phyloP scores from a whole-genome alignment of 306 rosid species.

The Rosa persica region DNA sequence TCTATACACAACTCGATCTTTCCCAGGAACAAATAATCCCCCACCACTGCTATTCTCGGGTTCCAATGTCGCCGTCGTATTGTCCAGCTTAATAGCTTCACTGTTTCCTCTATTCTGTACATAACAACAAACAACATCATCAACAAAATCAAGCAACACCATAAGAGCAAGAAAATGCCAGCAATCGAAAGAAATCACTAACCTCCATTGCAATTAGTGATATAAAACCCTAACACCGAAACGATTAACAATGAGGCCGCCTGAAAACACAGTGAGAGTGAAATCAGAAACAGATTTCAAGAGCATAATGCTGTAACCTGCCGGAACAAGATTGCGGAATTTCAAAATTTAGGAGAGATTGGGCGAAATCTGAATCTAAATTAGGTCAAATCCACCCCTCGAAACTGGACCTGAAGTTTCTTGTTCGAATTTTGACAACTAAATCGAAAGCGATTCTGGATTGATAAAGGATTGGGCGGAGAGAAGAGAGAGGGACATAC shows the following conservation, averaged over 20 bases:
- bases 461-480: neutral
- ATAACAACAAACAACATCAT: conserved; percentile 20
- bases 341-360: neutral
- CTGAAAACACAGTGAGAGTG: conserved; percentile 5
- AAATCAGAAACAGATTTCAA: conserved; percentile 2
- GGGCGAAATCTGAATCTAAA: neutral
- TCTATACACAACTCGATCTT: conserved; percentile 61
- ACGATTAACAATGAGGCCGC: neutral
- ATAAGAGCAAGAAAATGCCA: neutral
- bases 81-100: conserved; percentile 54
- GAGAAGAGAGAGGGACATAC: neutral
- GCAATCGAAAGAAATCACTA: conserved; percentile 2
- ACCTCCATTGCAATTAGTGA: conserved; percentile 29
- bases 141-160: neutral
- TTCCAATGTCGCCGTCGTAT: conserved; percentile 54
- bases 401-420: neutral
- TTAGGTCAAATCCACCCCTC: neutral
- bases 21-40: conserved; percentile 79
- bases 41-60: conserved; percentile 53
- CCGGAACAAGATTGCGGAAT: neutral
- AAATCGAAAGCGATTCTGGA: neutral
- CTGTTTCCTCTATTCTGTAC: conserved; percentile 44
- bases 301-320: neutral
- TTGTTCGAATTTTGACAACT: neutral
- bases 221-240: neutral